A percentile compares a stretch with the other conserved stretches of the same genome.
Evolutionary conservation across 2,329 filamentous ascomycete species (phyloP).

Genomic region (Hypoxylon sp.): DNA sequence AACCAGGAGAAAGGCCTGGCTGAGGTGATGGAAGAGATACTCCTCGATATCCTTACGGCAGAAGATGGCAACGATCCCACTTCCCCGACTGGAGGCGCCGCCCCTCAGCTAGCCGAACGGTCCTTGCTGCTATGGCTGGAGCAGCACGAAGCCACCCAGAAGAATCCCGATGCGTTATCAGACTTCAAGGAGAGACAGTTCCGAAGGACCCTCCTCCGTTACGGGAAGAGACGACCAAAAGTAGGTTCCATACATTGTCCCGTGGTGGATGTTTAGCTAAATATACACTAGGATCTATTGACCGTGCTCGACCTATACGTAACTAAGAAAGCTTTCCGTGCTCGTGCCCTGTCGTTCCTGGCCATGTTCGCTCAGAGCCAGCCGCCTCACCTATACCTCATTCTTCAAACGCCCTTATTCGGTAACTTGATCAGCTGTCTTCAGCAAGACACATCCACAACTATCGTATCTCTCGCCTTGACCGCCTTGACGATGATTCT

Average conservation of each 20-base stretch:
- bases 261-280: constrained; percentile 32
- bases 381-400: constrained; percentile 79
- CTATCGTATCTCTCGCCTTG: constrained; percentile 76
- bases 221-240: constrained; percentile 74
- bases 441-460: constrained; percentile 79
- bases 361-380: constrained; percentile 77
- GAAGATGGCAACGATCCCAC: constrained; percentile 64
- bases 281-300: constrained; percentile 65
- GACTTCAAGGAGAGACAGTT: constrained; percentile 60
- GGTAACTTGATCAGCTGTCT: constrained; percentile 75
- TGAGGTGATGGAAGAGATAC: constrained; percentile 68
- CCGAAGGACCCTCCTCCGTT: constrained; percentile 62
- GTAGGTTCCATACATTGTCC: constrained; percentile 43
- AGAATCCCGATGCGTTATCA: constrained; percentile 48
- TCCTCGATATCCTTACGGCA: constrained; percentile 70
- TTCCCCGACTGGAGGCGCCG: constrained; percentile 52
- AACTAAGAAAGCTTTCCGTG: constrained; percentile 68
- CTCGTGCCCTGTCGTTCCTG: constrained; percentile 70
- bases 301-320: constrained; percentile 70
- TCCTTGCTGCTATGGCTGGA: constrained; percentile 66
- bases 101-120: constrained; percentile 54
- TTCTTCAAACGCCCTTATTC: constrained; percentile 76
- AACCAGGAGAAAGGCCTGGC: constrained; percentile 69
- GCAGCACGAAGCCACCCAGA: constrained; percentile 49
- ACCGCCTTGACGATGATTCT: constrained; percentile 82